These are phyloP conservation scores for Lojkania enalia DNA, from an alignment of 2,329 filamentous ascomycete genomes.

Conservation along the genomic window DNA sequence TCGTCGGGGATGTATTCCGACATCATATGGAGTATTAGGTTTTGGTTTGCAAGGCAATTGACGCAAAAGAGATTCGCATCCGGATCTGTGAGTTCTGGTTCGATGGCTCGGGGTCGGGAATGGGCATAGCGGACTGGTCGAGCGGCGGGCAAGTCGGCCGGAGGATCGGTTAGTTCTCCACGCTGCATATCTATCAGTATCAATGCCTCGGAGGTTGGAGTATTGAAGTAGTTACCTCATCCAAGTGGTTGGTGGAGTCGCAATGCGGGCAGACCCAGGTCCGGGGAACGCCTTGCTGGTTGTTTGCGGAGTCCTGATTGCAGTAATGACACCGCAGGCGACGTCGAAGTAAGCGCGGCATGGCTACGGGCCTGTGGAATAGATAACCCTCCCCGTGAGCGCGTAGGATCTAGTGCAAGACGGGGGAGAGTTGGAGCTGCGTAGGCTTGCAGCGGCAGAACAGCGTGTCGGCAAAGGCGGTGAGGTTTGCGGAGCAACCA, in stretches of 20 bases:
- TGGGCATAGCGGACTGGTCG: constrained; percentile 26
- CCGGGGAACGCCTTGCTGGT: constrained; percentile 24
- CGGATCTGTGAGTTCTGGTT: constrained; percentile 25
- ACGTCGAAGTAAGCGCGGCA: constrained; percentile 39
- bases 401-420: no score
- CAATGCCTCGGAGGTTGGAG: constrained; percentile 2
- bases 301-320: constrained; percentile 28
- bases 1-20: constrained; percentile 75
- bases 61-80: constrained; percentile 64
- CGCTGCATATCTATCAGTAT: constrained; percentile 56
- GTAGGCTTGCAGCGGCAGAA: no score
- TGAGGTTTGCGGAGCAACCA: no score
- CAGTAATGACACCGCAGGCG: constrained; percentile 43
- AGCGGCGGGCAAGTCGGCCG: constrained; percentile 53
- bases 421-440: no score
- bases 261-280: constrained; percentile 59
- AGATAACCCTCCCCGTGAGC: no score
- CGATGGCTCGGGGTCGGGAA: constrained; percentile 25
- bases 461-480: no score
- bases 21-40: constrained; percentile 73
- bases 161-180: constrained; percentile 88
- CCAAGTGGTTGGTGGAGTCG: constrained; percentile 85
- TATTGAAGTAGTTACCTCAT: constrained; percentile 64
- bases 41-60: constrained; percentile 86
- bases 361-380: constrained; percentile 21